A percentile compares a stretch with the other conserved stretches of the same genome.
Conservation (phyloP, 495 filamentous ascomycete species). For the Penicillium longicatenatum region DNA sequence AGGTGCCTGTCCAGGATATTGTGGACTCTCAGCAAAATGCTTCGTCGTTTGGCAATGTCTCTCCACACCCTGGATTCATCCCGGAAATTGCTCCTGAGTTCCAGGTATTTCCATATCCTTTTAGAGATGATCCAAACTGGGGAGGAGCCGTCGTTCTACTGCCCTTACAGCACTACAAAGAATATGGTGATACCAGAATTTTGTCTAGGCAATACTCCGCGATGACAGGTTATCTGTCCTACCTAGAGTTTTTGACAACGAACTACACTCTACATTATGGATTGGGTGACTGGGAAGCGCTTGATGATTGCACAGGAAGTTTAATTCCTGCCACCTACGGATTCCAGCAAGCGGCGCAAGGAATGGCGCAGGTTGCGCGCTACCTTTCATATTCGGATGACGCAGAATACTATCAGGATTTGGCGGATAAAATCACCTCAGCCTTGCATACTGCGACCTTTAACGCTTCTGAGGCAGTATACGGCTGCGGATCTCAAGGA, state of each 20-base stretch:
- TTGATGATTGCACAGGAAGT: background rate
- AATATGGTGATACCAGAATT: background rate
- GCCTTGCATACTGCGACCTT: background rate
- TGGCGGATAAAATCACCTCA: background rate
- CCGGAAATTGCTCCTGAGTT: background rate
- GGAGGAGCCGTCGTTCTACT: background rate
- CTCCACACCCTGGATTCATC: background rate
- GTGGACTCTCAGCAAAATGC: background rate
- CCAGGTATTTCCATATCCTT: background rate
- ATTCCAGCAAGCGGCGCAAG: background rate
- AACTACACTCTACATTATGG: background rate
- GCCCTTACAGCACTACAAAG: background rate
- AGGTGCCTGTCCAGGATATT: background rate
- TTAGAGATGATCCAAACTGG: background rate
- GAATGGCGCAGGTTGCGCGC: background rate
- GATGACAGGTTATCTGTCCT: background rate
- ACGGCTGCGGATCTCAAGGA: background rate
- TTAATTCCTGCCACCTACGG: background rate
- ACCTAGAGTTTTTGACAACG: background rate
- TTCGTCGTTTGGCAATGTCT: background rate
- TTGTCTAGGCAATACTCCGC: background rate
- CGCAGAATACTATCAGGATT: background rate
- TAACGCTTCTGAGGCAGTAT: background rate
- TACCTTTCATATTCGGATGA: background rate
- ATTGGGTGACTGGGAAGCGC: background rate